Conservation (phyloP, 768 basidiomycete genomes). For the Lentinula sp. region DNA sequence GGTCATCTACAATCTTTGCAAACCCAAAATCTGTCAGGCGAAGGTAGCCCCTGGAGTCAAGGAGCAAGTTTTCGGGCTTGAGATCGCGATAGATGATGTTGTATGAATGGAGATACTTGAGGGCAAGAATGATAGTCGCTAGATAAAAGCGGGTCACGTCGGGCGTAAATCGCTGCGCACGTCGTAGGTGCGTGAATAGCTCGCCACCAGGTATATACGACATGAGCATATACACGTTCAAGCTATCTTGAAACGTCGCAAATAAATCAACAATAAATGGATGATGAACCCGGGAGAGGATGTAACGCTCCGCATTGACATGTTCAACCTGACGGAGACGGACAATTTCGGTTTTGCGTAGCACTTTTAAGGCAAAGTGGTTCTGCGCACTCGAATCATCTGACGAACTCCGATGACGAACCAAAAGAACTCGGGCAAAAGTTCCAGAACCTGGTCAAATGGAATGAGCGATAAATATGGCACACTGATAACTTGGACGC, state of each 20-base stretch:
- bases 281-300: conserved; percentile 86
- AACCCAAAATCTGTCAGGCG: conserved; percentile 98
- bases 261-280: conserved; percentile 97
- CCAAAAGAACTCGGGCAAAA: conserved; percentile 89
- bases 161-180: conserved; percentile 90
- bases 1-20: conserved; percentile 94
- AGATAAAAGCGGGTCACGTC: conserved; percentile 98
- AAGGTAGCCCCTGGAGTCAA: conserved; percentile 90
- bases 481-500: conserved; percentile 14
- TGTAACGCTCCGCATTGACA: conserved; percentile 93
- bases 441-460: conserved; percentile 79
- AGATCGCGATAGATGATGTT: conserved; percentile 99
- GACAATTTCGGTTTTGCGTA: conserved; percentile 81
- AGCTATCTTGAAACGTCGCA: conserved; percentile 89
- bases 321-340: conserved; percentile 95
- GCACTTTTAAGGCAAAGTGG: conserved; percentile 85
- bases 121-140: conserved; percentile 90
- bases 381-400: conserved; percentile 43
- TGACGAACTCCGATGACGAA: conserved; percentile 56
- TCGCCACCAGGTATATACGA: conserved; percentile 97
- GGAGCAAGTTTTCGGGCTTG: conserved; percentile 97
- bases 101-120: conserved; percentile 91
- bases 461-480: background rate
- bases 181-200: conserved; percentile 92
- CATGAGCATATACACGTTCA: conserved; percentile 98